phyloP scores from a whole-genome alignment of 164 flowering plant species.

The Kingdonia uniflora region DNA sequence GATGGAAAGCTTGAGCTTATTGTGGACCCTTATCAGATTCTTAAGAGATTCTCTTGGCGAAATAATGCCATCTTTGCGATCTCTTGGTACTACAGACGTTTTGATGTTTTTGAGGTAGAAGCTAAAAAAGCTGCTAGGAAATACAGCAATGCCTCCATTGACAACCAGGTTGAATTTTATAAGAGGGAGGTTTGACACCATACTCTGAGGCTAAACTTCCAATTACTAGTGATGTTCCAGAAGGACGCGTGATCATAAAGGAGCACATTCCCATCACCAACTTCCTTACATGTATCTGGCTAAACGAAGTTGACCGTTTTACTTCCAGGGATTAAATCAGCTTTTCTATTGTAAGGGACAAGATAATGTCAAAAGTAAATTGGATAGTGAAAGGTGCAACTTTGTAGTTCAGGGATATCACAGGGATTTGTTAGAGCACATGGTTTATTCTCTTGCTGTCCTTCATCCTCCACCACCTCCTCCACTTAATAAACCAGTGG shows the following conservation, averaged over 20 bases:
- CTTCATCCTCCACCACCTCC: conserved; percentile 18
- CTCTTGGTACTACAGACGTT: conserved; percentile 85
- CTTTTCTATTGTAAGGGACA: conserved; percentile 85
- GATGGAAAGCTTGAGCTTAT: conserved; percentile 96
- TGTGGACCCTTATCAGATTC: conserved; percentile 82
- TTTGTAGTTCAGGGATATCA: conserved; percentile 93
- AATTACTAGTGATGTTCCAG: conserved; percentile 97
- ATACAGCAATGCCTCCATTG: conserved; percentile 79
- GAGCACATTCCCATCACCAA: conserved; percentile 90
- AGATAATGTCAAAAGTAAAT: conserved; percentile 46
- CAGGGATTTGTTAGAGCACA: conserved; percentile 59
- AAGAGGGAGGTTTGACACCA: conserved; percentile 69
- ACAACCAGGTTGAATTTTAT: conserved; percentile 75
- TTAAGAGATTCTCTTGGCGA: conserved; percentile 95
- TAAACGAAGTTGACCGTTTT: conserved; percentile 97
- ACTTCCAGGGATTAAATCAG: conserved; percentile 92
- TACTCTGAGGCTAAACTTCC: conserved; percentile 84
- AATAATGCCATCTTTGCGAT: conserved; percentile 77
- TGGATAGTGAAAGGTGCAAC: conserved; percentile 92
- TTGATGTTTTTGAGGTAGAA: conserved; percentile 94
- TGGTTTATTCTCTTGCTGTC: conserved; percentile 33
- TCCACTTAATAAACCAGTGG: not conserved
- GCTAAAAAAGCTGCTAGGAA: conserved; percentile 97
- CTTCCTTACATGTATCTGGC: conserved; percentile 86
- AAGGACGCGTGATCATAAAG: conserved; percentile 81